Percentiles rank a stretch among this genome's conserved stretches.
Conservation (phyloP, 139 green algal genomes). For the Yamagishiella unicocca region DNA sequence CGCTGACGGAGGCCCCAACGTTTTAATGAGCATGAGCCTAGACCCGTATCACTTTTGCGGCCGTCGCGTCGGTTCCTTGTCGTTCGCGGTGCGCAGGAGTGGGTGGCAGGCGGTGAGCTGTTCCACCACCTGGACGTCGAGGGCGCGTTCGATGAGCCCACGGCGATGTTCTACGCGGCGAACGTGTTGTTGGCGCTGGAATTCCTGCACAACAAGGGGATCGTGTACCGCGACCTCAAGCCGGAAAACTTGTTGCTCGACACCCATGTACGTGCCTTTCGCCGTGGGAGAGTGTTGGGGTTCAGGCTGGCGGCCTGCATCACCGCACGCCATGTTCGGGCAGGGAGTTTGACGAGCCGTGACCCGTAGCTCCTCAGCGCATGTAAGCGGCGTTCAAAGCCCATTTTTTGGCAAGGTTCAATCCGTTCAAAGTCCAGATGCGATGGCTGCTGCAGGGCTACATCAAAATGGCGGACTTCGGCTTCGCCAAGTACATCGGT, state of each 20-base stretch:
- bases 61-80: too few species aligned
- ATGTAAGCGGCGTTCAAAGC: too few species aligned
- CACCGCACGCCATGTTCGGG: too few species aligned
- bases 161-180: constrained; percentile 82
- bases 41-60: too few species aligned
- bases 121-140: constrained; percentile 83
- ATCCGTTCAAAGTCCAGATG: too few species aligned
- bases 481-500: constrained; percentile 85
- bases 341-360: too few species aligned
- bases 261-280: constrained; percentile 52
- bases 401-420: too few species aligned
- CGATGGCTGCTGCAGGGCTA: constrained; percentile 71
- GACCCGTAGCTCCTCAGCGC: too few species aligned
- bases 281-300: too few species aligned
- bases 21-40: background rate
- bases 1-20: too few species aligned
- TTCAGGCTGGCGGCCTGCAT: too few species aligned
- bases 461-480: constrained; percentile 89
- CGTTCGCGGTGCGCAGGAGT: constrained; percentile 66
- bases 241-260: constrained; percentile 92
- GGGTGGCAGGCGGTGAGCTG: constrained; percentile 83
- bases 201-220: constrained; percentile 78
- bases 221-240: constrained; percentile 89
- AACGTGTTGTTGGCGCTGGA: constrained; percentile 82
- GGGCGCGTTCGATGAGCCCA: constrained; percentile 71